These are phyloP conservation scores for Lachnellula cervina DNA, from an alignment of 2,329 filamentous ascomycete species.

Conservation along the genomic window DNA sequence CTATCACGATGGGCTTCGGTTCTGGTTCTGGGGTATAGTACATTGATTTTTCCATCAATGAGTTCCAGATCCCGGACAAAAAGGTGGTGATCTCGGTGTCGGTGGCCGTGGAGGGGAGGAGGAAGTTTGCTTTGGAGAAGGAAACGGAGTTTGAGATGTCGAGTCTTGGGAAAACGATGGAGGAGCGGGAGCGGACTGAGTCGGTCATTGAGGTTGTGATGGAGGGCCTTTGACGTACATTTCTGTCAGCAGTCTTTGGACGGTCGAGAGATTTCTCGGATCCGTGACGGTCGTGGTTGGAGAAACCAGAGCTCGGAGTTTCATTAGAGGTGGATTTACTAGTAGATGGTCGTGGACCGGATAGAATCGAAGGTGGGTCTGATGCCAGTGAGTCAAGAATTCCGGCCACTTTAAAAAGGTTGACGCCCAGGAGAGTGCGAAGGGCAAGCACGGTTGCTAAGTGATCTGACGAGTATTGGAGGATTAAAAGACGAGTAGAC, in stretches of 20 bases:
- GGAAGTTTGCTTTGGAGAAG: conserved; percentile 47
- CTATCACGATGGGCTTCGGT: conserved; percentile 15
- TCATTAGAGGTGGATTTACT: conserved; percentile 17
- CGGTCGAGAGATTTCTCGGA: background rate
- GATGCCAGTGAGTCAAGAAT: conserved; percentile 38
- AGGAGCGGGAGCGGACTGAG: background rate
- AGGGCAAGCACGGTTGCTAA: conserved; percentile 53
- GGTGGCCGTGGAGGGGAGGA: conserved; percentile 51
- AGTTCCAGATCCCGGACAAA: conserved; percentile 47
- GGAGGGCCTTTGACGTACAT: background rate
- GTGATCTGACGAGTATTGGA: conserved; percentile 55
- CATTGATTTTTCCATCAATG: conserved; percentile 40
- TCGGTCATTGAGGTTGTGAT: background rate
- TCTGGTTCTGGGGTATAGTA: conserved; percentile 42
- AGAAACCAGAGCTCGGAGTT: conserved; percentile 1
- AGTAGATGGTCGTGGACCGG: conserved; percentile 10
- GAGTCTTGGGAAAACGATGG: background rate
- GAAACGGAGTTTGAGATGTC: conserved; percentile 34
- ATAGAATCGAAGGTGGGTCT: conserved; percentile 21
- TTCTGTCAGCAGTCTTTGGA: background rate
- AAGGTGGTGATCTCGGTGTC: conserved; percentile 50
- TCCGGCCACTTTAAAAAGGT: conserved; percentile 54
- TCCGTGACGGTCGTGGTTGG: background rate
- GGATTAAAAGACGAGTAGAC: conserved; percentile 50
- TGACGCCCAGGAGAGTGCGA: conserved; percentile 51